phyloP scores from a whole-genome alignment of 2,329 filamentous ascomycete species.

The Endoconidiophora laricicola region DNA sequence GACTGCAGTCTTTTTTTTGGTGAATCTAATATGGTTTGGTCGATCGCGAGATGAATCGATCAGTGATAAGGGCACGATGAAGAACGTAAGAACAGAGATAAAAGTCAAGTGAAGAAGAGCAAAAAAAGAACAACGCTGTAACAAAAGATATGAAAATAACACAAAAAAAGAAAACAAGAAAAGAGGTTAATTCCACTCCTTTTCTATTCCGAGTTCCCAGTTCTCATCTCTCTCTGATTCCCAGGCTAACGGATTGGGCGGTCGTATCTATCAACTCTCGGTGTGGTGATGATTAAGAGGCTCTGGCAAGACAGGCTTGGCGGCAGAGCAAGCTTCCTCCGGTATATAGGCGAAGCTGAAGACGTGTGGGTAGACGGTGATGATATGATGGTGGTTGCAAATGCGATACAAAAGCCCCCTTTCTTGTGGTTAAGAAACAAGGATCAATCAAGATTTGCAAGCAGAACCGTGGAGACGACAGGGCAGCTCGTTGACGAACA shows the following conservation, averaged over 20 bases:
- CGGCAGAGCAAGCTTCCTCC: background rate
- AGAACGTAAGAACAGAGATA: conserved; percentile 3
- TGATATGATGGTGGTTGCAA: background rate
- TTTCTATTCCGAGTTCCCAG: conserved; percentile 11
- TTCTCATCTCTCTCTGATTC: conserved; percentile 12
- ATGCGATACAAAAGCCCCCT: too few species aligned
- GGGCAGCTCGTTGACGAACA: background rate
- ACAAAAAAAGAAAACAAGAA: conserved; percentile 1
- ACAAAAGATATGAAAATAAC: background rate
- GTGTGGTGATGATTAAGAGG: background rate
- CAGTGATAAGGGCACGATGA: background rate
- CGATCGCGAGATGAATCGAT: background rate
- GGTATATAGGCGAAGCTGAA: too few species aligned
- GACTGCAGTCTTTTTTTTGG: too few species aligned
- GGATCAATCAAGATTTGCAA: conserved; percentile 6
- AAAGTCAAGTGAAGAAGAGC: conserved; percentile 1
- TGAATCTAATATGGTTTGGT: too few species aligned
- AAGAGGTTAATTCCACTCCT: conserved; percentile 11
- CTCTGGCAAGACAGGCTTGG: too few species aligned
- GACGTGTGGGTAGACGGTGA: background rate
- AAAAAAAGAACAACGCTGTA: background rate
- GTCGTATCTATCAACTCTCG: conserved; percentile 7
- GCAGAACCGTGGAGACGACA: background rate
- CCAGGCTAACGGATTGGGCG: conserved; percentile 5
- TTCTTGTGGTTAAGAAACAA: background rate